Conservation (phyloP, 345 rosid species). For the Punica granatum region DNA sequence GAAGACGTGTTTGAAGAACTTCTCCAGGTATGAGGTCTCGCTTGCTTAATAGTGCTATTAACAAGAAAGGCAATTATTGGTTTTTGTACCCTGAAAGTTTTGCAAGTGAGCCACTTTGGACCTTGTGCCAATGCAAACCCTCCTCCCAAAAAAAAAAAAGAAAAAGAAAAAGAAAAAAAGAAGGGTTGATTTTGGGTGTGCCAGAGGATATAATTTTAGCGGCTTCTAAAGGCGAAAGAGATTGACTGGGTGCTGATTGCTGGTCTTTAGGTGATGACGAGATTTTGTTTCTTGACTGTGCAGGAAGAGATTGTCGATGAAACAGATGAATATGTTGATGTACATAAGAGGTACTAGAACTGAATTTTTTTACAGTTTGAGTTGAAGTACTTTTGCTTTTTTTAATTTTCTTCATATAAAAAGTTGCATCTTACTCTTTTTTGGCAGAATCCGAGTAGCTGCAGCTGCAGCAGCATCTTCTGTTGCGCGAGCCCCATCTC, state of each 20-base stretch:
- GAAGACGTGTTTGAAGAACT: slow-evolving; percentile 99
- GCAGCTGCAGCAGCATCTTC: slow-evolving; percentile 96
- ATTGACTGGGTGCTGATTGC: neutral
- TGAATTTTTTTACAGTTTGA: neutral
- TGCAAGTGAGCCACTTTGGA: slow-evolving; percentile 10
- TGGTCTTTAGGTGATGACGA: neutral
- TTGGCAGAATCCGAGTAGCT: slow-evolving; percentile 84
- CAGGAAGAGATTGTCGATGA: slow-evolving; percentile 99
- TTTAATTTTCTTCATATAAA: neutral
- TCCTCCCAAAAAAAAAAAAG: no score
- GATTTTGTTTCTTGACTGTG: neutral
- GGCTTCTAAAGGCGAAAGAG: neutral
- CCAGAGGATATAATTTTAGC: neutral
- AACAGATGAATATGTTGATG: slow-evolving; percentile 94
- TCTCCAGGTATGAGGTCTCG: slow-evolving; percentile 44
- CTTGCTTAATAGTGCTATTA: neutral
- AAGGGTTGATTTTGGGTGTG: neutral
- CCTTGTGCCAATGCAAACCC: no score
- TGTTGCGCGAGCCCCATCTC: slow-evolving; percentile 80
- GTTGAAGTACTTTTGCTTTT: neutral
- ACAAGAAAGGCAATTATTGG: neutral
- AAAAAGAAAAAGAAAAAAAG: no score
- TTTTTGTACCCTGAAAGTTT: slow-evolving; percentile 1
- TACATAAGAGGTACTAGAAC: slow-evolving; percentile 65
- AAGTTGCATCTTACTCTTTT: neutral